Evolutionary conservation across 164 flowering plant species (phyloP), one percentile per base, ranked within the genome.

Genomic region (Piper betle): DNA sequence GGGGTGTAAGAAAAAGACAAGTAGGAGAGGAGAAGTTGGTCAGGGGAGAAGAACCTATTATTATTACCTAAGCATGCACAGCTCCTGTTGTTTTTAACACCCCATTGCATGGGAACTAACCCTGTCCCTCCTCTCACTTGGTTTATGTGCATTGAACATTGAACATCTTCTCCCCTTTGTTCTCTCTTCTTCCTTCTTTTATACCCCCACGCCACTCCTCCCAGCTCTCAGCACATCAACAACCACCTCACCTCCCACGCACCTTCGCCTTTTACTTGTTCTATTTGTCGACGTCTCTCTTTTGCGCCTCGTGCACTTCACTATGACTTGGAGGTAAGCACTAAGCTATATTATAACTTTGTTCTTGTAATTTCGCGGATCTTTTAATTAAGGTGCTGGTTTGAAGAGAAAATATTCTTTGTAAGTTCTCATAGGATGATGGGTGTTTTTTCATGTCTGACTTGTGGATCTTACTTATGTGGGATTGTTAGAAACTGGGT

Each of bases 31-130:
- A 13, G 12, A 7, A 18, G 52, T 39, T 81, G 57, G 78, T 53
- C 77, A 77, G 81, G 85, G 33, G 82, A 40, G 81, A 68, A 60
- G 85, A 74, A 81, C 81, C 81, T 74, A n/a, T n/a, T 70, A 25
- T 25, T 0, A 73, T 25, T 2, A 25, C 33, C 33, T 2, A 25
- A 25, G 69, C 65, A 69, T 62, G 61, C 74, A 73, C 67, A 53
- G 7, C 66, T 61, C 60, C 33, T 25, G 15, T 19, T 60, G 52
- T 73, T 64, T 53, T 63, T 57, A 67, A 57, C 58, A 63, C 57
- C 64, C 79, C 79, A 78, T 74, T 72, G 68, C 66, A 52, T 66
- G 62, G 58, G 75, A 69, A 64, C 71, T 54, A 63, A 72, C 72
- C 69, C n/a, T 25, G 1, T 0, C 33, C 33, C 33, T 25, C 72